A percentile compares a stretch with the other conserved stretches of the same genome.
These are phyloP conservation scores for Coccomyxa sp. DNA, from an alignment of 139 green algal genomes.

Conservation along the genomic window DNA sequence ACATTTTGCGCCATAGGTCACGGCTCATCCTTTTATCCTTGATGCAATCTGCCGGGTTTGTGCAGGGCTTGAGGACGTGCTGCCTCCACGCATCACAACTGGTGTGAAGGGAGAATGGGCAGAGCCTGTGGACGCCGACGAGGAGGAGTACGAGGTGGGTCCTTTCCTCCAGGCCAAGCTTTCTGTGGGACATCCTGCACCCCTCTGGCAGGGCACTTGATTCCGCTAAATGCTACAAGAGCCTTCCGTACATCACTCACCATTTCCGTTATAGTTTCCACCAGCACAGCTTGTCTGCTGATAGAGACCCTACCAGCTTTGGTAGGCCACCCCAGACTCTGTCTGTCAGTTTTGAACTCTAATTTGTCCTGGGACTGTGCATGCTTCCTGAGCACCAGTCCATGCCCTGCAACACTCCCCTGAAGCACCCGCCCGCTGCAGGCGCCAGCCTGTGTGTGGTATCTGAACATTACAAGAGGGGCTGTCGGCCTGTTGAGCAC, in stretches of 20 bases:
- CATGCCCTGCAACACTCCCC: neutral
- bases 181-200: neutral
- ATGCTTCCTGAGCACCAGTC: constrained; percentile 3
- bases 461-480: no score
- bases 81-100: neutral
- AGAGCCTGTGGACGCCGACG: constrained; percentile 2
- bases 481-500: no score
- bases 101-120: neutral
- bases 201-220: no score
- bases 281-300: no score
- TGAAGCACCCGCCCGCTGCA: neutral
- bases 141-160: constrained; percentile 10
- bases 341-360: neutral
- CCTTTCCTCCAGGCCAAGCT: neutral
- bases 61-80: no score
- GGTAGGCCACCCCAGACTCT: neutral
- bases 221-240: neutral
- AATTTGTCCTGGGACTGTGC: constrained; percentile 11
- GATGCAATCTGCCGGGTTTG: no score
- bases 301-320: neutral
- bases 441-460: no score
- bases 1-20: no score
- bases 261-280: no score
- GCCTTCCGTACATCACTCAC: no score
- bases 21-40: no score